Evolutionary conservation across 208 protist species (phyloP).

Genomic region (Crithidia fasciculata): DNA sequence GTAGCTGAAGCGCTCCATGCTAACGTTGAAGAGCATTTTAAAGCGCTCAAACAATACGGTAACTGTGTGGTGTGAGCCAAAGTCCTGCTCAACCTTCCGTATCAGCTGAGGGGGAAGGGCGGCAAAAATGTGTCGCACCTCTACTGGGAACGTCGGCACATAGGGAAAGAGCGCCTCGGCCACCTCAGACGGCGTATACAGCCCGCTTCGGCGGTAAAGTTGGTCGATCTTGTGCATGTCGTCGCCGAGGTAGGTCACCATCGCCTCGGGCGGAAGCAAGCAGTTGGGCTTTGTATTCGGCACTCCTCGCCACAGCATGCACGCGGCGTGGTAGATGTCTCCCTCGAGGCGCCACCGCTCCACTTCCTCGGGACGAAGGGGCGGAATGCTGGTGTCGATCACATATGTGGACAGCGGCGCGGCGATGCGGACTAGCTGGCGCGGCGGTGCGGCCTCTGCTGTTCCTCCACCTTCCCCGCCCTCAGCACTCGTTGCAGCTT

Average conservation of each 20-base stretch:
- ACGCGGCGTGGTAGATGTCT: neutral
- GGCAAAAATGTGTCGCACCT: constrained; percentile 56
- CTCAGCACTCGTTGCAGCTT: too few relatives aligned
- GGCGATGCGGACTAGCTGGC: neutral
- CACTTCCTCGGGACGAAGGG: constrained; percentile 53
- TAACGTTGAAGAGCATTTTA: constrained; percentile 81
- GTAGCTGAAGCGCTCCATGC: constrained; percentile 38
- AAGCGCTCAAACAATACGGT: constrained; percentile 57
- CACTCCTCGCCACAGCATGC: neutral
- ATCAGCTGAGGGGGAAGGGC: constrained; percentile 49
- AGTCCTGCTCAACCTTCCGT: constrained; percentile 35
- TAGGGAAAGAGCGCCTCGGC: constrained; percentile 74
- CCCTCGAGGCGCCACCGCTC: constrained; percentile 63
- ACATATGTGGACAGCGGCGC: neutral
- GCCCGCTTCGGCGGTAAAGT: constrained; percentile 67
- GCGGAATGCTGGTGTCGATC: constrained; percentile 41
- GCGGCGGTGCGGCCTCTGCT: neutral
- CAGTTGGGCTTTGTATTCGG: too few relatives aligned
- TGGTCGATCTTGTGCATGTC: constrained; percentile 67
- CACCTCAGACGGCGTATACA: constrained; percentile 74
- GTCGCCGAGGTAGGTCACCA: constrained; percentile 56
- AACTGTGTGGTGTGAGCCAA: constrained; percentile 24
- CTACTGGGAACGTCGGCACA: constrained; percentile 81
- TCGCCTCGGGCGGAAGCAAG: constrained; percentile 1
- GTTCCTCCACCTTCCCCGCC: too few relatives aligned